phyloP scores from a whole-genome alignment of 2,329 filamentous ascomycete genomes.

The Tolypocladium amazonense region DNA sequence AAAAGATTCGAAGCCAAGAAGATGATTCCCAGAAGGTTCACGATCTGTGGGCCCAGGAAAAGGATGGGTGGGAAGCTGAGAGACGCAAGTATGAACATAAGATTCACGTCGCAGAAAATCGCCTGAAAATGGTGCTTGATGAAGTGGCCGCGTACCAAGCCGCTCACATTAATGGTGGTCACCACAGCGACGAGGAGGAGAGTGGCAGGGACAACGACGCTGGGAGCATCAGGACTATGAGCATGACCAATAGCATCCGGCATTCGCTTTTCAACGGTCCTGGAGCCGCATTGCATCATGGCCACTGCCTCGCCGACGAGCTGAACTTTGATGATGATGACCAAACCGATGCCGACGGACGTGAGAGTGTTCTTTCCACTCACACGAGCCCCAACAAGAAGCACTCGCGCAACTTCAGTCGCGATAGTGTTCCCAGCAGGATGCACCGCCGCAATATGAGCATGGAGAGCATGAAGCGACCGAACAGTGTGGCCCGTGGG shows the following conservation, averaged over 20 bases:
- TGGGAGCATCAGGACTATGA: slow-evolving; percentile 61
- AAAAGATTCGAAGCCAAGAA: slow-evolving; percentile 67
- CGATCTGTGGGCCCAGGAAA: slow-evolving; percentile 74
- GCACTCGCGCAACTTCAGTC: slow-evolving; percentile 44
- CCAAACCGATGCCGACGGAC: slow-evolving; percentile 61
- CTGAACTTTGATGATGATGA: slow-evolving; percentile 71
- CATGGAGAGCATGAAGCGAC: slow-evolving; percentile 44
- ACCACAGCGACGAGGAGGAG: slow-evolving; percentile 52
- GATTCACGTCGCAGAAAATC: slow-evolving; percentile 79
- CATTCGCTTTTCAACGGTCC: slow-evolving; percentile 57
- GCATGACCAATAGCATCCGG: slow-evolving; percentile 60
- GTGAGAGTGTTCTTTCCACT: slow-evolving; percentile 48
- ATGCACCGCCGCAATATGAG: slow-evolving; percentile 47
- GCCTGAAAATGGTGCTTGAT: slow-evolving; percentile 73
- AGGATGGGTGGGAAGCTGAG: slow-evolving; percentile 74
- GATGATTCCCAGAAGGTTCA: slow-evolving; percentile 73
- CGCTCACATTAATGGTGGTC: slow-evolving; percentile 31
- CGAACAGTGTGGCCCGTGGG: slow-evolving; percentile 43
- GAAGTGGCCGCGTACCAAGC: slow-evolving; percentile 68
- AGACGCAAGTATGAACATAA: slow-evolving; percentile 73
- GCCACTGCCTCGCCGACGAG: slow-evolving; percentile 80
- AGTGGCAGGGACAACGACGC: slow-evolving; percentile 56
- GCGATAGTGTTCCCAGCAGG: slow-evolving; percentile 40
- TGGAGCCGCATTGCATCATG: slow-evolving; percentile 32
- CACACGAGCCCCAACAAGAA: slow-evolving; percentile 27